Evolutionary conservation across 805 yeast species (phyloP).

Genomic region (Nakazawaea wickerhamii): DNA sequence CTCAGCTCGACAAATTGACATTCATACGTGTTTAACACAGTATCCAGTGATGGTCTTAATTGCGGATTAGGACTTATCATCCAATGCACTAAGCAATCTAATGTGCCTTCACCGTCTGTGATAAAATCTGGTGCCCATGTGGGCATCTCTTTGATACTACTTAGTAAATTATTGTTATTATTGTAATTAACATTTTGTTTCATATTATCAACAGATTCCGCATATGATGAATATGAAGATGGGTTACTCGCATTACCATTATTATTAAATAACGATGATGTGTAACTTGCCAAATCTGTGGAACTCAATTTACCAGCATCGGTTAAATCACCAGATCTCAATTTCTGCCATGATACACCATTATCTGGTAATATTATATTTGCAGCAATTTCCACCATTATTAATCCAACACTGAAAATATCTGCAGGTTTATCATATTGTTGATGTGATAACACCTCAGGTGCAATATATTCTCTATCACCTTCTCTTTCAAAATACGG

Average conservation of each 20-base stretch:
- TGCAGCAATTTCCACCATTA: slow-evolving; percentile 93
- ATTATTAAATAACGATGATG: slow-evolving; percentile 12
- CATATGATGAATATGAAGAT: slow-evolving; percentile 13
- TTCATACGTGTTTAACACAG: slow-evolving; percentile 66
- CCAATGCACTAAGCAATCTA: slow-evolving; percentile 78
- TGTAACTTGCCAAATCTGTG: slow-evolving; percentile 46
- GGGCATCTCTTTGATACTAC: slow-evolving; percentile 42
- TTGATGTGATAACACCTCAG: slow-evolving; percentile 82
- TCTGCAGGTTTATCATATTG: slow-evolving; percentile 90
- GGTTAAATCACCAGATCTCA: slow-evolving; percentile 89
- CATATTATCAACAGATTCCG: slow-evolving; percentile 9
- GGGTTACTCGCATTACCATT: slow-evolving; percentile 13
- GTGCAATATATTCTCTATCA: slow-evolving; percentile 96
- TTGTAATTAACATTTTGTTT: slow-evolving; percentile 6
- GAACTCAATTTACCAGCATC: slow-evolving; percentile 89
- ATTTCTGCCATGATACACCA: slow-evolving; percentile 94
- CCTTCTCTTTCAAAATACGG: slow-evolving; percentile 87
- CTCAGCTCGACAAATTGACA: slow-evolving; percentile 72
- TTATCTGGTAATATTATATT: slow-evolving; percentile 92
- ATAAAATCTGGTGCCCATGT: slow-evolving; percentile 86
- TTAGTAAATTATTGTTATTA: slow-evolving; percentile 13
- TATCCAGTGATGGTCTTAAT: slow-evolving; percentile 73
- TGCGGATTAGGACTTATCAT: slow-evolving; percentile 85
- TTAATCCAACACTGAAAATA: slow-evolving; percentile 87
- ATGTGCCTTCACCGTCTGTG: slow-evolving; percentile 59